Evolutionary conservation across 2,329 filamentous ascomycete genomes (phyloP).

Genomic region (Alternaria triticimaculans): DNA sequence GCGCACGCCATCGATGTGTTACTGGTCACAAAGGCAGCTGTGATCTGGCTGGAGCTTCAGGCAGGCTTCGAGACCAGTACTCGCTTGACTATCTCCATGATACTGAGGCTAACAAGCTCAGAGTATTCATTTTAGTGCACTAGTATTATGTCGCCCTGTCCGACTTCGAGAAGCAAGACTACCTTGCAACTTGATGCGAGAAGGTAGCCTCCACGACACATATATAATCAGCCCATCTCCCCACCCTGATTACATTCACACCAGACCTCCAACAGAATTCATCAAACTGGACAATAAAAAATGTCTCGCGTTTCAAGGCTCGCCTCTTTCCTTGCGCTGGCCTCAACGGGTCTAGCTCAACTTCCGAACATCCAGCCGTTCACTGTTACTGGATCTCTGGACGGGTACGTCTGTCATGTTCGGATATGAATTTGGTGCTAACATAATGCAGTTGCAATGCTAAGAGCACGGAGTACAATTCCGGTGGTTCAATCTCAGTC

Average conservation of each 20-base stretch:
- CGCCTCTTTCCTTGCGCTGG: conserved; percentile 26
- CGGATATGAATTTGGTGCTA: neutral
- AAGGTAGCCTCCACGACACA: conserved; percentile 1
- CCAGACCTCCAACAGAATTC: neutral
- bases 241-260: neutral
- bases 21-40: conserved; percentile 6
- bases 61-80: conserved; percentile 14
- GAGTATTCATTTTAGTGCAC: neutral
- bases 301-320: conserved; percentile 28
- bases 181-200: neutral
- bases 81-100: neutral
- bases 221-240: conserved; percentile 14
- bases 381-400: conserved; percentile 36
- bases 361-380: conserved; percentile 34
- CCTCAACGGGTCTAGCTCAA: conserved; percentile 26
- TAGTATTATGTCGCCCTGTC: neutral
- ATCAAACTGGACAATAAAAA: conserved; percentile 5
- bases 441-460: conserved; percentile 24
- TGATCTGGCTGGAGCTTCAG: neutral
- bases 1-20: conserved; percentile 12
- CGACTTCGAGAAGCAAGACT: neutral
- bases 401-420: conserved; percentile 24
- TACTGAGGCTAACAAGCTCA: neutral
- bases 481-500: conserved; percentile 55
- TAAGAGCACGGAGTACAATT: conserved; percentile 47